phyloP scores from a whole-genome alignment of 345 rosid genomes.

The Cardamine resedifolia region DNA sequence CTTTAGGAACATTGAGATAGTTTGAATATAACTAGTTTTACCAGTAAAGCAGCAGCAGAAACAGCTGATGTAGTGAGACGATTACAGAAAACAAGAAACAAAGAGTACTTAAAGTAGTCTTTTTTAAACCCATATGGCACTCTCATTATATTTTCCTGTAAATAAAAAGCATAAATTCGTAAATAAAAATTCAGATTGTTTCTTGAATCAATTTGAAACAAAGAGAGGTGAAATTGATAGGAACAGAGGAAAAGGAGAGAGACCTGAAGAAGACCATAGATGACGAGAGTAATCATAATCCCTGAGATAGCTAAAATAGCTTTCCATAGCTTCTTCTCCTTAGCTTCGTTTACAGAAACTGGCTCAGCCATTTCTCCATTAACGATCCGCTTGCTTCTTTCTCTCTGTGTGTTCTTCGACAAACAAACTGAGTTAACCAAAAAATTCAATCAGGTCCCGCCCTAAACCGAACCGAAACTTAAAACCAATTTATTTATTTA shows the following conservation, averaged over 20 bases:
- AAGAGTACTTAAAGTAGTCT: constrained; percentile 74
- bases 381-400: constrained; percentile 23
- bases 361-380: constrained; percentile 67
- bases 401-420: neutral
- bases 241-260: neutral
- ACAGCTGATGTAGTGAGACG: constrained; percentile 83
- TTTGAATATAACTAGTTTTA: constrained; percentile 21
- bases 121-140: constrained; percentile 83
- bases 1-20: neutral
- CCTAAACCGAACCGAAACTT: neutral
- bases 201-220: constrained; percentile 2
- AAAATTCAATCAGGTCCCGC: neutral
- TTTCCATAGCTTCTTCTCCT: constrained; percentile 61
- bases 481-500: neutral
- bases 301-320: constrained; percentile 65
- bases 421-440: constrained; percentile 1
- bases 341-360: constrained; percentile 36
- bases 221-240: neutral
- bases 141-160: constrained; percentile 93
- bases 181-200: neutral
- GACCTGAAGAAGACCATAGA: constrained; percentile 87
- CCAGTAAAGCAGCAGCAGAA: constrained; percentile 78
- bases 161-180: neutral
- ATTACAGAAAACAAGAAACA: constrained; percentile 95
- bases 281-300: constrained; percentile 81